Percentiles rank a stretch among this genome's conserved stretches.
These are phyloP conservation scores for Camelina hispida DNA, from an alignment of 345 rosid genomes.

Conservation along the genomic window DNA sequence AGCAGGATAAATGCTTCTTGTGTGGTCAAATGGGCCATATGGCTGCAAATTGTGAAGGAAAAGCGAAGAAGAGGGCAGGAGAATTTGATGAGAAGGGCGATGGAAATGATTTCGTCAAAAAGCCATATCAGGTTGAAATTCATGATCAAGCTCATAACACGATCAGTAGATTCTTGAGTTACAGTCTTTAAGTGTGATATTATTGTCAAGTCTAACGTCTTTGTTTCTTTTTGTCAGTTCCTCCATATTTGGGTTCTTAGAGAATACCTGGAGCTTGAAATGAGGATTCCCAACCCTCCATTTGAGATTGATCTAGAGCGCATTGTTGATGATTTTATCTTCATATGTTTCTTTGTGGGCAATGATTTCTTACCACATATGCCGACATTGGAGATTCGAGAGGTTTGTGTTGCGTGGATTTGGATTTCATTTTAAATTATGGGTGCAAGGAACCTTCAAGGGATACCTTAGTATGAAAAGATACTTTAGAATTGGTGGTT, in stretches of 20 bases:
- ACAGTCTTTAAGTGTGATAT: conserved; percentile 4
- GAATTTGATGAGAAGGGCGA: conserved; percentile 96
- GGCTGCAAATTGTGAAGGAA: conserved; percentile 88
- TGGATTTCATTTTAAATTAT: not conserved
- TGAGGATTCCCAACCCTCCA: conserved; percentile 75
- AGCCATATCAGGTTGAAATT: conserved; percentile 84
- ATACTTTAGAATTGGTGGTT: not conserved
- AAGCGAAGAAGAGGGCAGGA: conserved; percentile 82
- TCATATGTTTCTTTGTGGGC: conserved; percentile 98
- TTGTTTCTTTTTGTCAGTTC: conserved; percentile 58
- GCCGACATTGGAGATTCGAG: conserved; percentile 98
- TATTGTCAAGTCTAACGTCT: conserved; percentile 28
- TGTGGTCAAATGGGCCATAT: conserved; percentile 98
- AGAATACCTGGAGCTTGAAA: conserved; percentile 84
- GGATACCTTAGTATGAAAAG: conserved; percentile 1
- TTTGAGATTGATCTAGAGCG: conserved; percentile 82
- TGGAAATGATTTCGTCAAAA: conserved; percentile 52
- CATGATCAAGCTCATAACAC: conserved; percentile 1
- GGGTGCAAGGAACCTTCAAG: not conserved
- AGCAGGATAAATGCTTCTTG: conserved; percentile 85
- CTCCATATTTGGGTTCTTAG: conserved; percentile 93
- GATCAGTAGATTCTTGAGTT: conserved; percentile 5
- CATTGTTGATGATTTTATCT: conserved; percentile 95
- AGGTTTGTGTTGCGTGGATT: conserved; percentile 60
- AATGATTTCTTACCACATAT: conserved; percentile 98